Percentiles rank a stretch among this genome's conserved stretches.
Conservation (phyloP, 441 rosid species). For the Daphne laureola region DNA sequence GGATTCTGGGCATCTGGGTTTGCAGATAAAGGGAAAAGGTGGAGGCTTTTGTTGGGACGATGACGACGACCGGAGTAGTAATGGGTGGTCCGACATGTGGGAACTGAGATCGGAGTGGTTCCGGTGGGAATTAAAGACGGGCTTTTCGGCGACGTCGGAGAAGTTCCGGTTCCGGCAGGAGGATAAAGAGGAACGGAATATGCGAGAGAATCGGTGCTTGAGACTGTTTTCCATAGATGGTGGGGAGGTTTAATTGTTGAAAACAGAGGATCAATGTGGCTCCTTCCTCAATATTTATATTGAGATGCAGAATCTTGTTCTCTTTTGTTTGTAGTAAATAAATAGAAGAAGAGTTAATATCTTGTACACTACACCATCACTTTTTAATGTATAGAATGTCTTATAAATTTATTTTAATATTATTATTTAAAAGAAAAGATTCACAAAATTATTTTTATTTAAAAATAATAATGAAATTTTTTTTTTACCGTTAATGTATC, state of each 20-base stretch:
- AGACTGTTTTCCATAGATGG: conserved; percentile 56
- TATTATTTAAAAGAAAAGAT: too few relatives aligned
- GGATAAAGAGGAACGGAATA: conserved; percentile 52
- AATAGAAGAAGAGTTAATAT: conserved; percentile 1
- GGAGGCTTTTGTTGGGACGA: conserved; percentile 25
- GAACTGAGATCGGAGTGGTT: conserved; percentile 5
- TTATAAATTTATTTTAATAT: too few relatives aligned
- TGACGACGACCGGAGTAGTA: conserved; percentile 3
- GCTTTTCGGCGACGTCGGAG: conserved; percentile 51
- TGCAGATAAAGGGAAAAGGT: conserved; percentile 38
- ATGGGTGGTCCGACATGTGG: conserved; percentile 14
- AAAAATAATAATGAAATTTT: too few relatives aligned
- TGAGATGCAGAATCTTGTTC: conserved; percentile 1
- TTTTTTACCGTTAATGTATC: too few relatives aligned
- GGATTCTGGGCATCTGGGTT: conserved; percentile 28
- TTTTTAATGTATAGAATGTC: too few relatives aligned
- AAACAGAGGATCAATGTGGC: too few relatives aligned
- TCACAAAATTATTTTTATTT: too few relatives aligned
- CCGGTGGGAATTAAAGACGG: conserved; percentile 32
- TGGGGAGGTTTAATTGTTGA: too few relatives aligned
- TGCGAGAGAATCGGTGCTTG: conserved; percentile 53
- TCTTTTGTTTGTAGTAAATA: conserved; percentile 1
- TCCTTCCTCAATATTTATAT: too few relatives aligned
- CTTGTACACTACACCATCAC: too few relatives aligned
- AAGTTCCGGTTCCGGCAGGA: conserved; percentile 53